phyloP scores from a whole-genome alignment of 108 stramenopile genomes.

The Skeletonema potamos region DNA sequence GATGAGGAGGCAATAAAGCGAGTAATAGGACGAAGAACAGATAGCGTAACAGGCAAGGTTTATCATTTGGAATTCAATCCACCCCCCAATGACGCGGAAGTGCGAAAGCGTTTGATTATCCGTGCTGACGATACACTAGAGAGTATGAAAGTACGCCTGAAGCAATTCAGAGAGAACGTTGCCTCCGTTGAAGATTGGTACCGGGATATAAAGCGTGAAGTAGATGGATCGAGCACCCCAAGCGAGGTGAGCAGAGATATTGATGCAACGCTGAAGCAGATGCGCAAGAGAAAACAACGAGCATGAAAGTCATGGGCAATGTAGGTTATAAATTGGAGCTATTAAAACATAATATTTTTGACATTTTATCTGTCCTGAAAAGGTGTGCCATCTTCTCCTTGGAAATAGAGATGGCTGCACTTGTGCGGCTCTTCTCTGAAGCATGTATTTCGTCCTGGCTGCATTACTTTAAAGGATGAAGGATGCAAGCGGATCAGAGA shows the following conservation, averaged over 20 bases:
- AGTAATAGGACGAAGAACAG: conserved; percentile 84
- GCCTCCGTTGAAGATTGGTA: conserved; percentile 66
- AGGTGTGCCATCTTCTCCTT: conserved; percentile 12
- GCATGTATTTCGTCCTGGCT: conserved; percentile 13
- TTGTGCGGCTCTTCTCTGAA: conserved; percentile 28
- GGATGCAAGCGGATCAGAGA: conserved; percentile 25
- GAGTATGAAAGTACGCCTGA: conserved; percentile 83
- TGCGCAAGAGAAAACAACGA: not conserved
- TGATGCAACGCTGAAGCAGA: conserved; percentile 41
- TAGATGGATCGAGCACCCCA: conserved; percentile 66
- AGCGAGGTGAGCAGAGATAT: conserved; percentile 55
- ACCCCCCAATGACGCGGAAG: conserved; percentile 60
- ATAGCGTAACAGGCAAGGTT: conserved; percentile 91
- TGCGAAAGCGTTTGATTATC: conserved; percentile 65
- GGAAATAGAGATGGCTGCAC: conserved; percentile 21
- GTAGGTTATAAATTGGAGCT: not conserved
- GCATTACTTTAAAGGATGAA: conserved; percentile 19
- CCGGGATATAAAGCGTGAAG: conserved; percentile 54
- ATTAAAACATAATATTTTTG: not conserved
- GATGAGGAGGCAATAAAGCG: conserved; percentile 71
- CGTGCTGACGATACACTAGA: conserved; percentile 94
- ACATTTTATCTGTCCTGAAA: conserved; percentile 4
- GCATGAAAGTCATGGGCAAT: not conserved
- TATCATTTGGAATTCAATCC: conserved; percentile 91
- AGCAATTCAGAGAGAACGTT: conserved; percentile 82